Percentiles rank a stretch among this genome's conserved stretches.
Evolutionary conservation across 2,329 filamentous ascomycete genomes (phyloP).

Genomic region (Diaporthe sp.): DNA sequence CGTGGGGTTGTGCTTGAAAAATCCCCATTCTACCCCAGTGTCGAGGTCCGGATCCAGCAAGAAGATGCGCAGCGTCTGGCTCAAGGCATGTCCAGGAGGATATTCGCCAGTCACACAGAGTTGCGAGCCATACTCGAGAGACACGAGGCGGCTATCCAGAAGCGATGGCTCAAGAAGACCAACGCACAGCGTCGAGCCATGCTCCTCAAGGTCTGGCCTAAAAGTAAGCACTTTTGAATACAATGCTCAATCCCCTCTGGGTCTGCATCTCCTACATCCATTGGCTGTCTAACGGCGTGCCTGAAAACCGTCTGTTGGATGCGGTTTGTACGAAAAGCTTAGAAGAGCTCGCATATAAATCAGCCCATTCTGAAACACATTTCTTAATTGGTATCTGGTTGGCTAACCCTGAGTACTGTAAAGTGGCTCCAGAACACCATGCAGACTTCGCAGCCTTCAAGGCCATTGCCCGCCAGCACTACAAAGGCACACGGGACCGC

Average conservation of each 20-base stretch:
- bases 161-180: slow-evolving; percentile 68
- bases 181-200: slow-evolving; percentile 59
- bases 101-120: not conserved
- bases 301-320: not conserved
- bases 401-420: not conserved
- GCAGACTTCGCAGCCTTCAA: slow-evolving; percentile 62
- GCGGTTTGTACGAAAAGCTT: not conserved
- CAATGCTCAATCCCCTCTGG: not conserved
- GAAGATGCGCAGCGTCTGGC: not conserved
- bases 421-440: slow-evolving; percentile 60
- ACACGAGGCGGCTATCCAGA: slow-evolving; percentile 65
- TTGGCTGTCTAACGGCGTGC: not conserved
- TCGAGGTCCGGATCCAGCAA: not conserved
- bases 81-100: not conserved
- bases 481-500: not conserved
- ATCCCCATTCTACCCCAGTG: not conserved
- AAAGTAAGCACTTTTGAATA: slow-evolving; percentile 45
- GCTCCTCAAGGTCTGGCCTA: slow-evolving; percentile 62
- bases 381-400: no score
- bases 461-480: slow-evolving; percentile 42
- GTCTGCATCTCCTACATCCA: not conserved
- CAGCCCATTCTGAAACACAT: not conserved
- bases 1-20: not conserved
- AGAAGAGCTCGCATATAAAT: not conserved
- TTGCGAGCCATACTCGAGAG: slow-evolving; percentile 52